Evolutionary conservation across 192 early-diverging fungal species (phyloP), one percentile per base, ranked within the genome.

Genomic region (Backusella macrospora): DNA sequence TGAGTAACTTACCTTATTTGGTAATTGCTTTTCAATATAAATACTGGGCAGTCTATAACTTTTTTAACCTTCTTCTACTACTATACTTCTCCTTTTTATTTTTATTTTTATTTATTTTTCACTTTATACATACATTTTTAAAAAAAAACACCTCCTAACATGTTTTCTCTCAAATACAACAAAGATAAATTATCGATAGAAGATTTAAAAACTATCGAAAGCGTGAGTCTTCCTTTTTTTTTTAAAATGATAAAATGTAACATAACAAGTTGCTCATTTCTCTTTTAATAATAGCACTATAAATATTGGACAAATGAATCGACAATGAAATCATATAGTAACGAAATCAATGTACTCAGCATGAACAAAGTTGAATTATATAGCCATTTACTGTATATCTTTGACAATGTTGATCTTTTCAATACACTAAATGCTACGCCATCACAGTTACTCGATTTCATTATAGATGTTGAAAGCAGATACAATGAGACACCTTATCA

Each of bases 401-500:
- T 97, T 76, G 80, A 82, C 65, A 83, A 84, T 16, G 73, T 89
- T 18, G 88, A 86, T 59, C 73, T 96, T 6, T 75, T 90, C 21
- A 77, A 85, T 23, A 84, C 85, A 16, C 76, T 88, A 29, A 76
- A 83, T 70, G 83, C 88, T 43, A 73, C 87, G 6, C 81, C 82
- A 16, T 85, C 86, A 29, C 84, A 88, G 52, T 78, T 96, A 62
- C 85, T 97, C 15, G 91, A 94, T 65, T 96, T 97, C 75, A 85
- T 92, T 38, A 83, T 93, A 26, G 94, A 95, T 62, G 88, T 97
- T 52, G 89, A 92, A 62, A 65, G 79, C 39, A 90, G 89, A 26
- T 97, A 97, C 77, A 78, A 83, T 21, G 75, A 87, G 14, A 92
- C 92, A 55, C 92, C 92, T 3, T 97, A 97, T 71, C 95, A 97